Evolutionary conservation across 441 rosid genomes (phyloP), one percentile per base, ranked within the genome.

Genomic region (Bocquillonia castaneifolia): DNA sequence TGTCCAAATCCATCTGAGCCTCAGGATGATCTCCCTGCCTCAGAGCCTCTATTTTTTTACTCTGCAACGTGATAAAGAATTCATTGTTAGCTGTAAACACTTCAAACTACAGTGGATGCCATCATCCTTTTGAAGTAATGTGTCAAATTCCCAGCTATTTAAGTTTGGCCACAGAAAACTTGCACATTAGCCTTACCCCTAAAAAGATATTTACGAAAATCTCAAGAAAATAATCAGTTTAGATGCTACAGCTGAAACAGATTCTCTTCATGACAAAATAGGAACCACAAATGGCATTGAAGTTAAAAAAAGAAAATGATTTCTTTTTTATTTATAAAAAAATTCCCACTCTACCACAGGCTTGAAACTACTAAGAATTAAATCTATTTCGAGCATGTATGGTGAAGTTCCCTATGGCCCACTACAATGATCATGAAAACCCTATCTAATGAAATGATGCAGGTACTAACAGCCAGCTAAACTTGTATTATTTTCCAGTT

Each of bases 21-120:
- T 80, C 76, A 5, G 86, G 81, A 73, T 84, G 79, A 53, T 74
- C 80, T 80, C 78, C 85, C 74, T 73, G 71, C 63, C 58, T 69
- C 68, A 87, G 31, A 58, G 68, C 77, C 44, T 70, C 65, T 63
- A n/a, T 3, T 23, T 74, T 85, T 56, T 80, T 82, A 44, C 72
- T 77, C 96, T 88, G 82, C 68, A 58, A 63, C 3, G 77, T 18
- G 23, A 63, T 13, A 62, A 3, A 31, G 23, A 67, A 12, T 20
- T 60, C 44, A 68, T 0, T 2, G 40, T 63, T 53, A 48, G 36
- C 48, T 17, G 42, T 54, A 52, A 53, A 62, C 32, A 26, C 61
- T 65, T 44, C 57, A 58, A 48, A 26, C 39, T 53, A 18, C 17
- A 39, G 53, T 39, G 44, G 42, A 55, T 45, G 14, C 1, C n/a